These are phyloP conservation scores for Diaporthe helianthi DNA, from an alignment of 2,329 filamentous ascomycete species.

Conservation along the genomic window DNA sequence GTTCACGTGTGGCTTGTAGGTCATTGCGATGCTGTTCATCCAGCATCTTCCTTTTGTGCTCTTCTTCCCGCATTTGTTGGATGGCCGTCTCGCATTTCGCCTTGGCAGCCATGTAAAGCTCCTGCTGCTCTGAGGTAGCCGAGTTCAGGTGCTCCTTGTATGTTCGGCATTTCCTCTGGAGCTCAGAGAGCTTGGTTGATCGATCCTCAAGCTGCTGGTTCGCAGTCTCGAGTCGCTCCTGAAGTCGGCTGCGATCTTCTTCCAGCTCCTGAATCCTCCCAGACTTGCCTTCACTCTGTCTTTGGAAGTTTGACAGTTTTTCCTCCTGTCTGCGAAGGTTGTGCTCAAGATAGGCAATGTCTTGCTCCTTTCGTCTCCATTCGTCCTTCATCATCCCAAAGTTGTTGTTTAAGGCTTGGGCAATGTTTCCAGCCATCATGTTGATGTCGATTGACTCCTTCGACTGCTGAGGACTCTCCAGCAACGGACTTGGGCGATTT, in stretches of 20 bases:
- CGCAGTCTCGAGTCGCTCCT: conserved; percentile 40
- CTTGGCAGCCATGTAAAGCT: conserved; percentile 47
- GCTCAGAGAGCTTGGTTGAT: conserved; percentile 39
- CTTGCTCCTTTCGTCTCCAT: conserved; percentile 18
- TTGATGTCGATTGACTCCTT: neutral
- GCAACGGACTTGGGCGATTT: neutral
- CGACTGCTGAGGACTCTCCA: neutral
- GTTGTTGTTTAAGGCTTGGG: conserved; percentile 18
- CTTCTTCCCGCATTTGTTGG: conserved; percentile 45
- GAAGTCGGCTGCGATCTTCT: conserved; percentile 38
- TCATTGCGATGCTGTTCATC: conserved; percentile 43
- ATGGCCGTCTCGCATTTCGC: conserved; percentile 45
- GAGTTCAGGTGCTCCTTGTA: conserved; percentile 52
- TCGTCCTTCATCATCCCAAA: neutral
- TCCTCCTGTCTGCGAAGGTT: conserved; percentile 2
- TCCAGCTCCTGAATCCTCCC: conserved; percentile 37
- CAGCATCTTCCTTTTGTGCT: conserved; percentile 36
- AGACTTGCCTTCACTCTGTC: neutral
- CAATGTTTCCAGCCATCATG: conserved; percentile 18
- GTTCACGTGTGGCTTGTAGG: conserved; percentile 43
- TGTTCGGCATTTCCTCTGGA: conserved; percentile 46
- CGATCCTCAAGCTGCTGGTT: conserved; percentile 41
- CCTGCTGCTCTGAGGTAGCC: conserved; percentile 55
- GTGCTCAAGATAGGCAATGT: conserved; percentile 16
- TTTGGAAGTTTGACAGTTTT: conserved; percentile 20